Evolutionary conservation across 305 asterid genomes (phyloP), one percentile per base, ranked within the genome.

Genomic region (Fraxinus velutina): DNA sequence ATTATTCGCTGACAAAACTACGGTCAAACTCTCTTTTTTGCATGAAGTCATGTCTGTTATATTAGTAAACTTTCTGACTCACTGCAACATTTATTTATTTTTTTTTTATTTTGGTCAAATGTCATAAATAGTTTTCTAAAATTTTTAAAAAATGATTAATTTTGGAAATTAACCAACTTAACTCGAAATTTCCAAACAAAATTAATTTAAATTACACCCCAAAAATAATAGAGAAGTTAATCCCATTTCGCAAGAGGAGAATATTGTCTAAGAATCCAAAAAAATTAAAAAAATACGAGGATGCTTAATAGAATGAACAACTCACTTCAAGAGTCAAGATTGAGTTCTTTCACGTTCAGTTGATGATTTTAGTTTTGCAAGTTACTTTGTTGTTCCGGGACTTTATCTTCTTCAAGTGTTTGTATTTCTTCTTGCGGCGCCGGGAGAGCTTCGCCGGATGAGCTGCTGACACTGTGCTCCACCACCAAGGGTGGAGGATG

Each of bases 401-500:
- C 19, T 12, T 27, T 29, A 10, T 29, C 74, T 68, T 68, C 74
- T 13, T 29, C 74, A 29, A 3, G 8, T 29, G 37, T 68, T 1
- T 68, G 74, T 10, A 37, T 29, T 68, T 29, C 74, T 12, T 68
- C 74, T 30, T 60, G 71, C 74, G 47, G 64, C 78, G 78, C 82
- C 19, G 73, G 36, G 24, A 21, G 1, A 66, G 73, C 33, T 24
- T 62, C 72, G 5, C 86, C 85, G 55, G 85, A 47, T 62, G 85
- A 21, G 29, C 84, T 77, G 37, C 80, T 73, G 75, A 70, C 85
- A 47, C 83, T 57, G 27, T 78, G 88, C 85, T 85, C 89, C 85
- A 77, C 84, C 77, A 81, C 92, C 57, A 81, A 52, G 1, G 79
- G 79, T 6, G 85, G 84, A 44, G 86, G 89, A 2, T 85, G 36